These are phyloP conservation scores for Acer yangbiense DNA, from an alignment of 345 rosid species.

Conservation along the genomic window DNA sequence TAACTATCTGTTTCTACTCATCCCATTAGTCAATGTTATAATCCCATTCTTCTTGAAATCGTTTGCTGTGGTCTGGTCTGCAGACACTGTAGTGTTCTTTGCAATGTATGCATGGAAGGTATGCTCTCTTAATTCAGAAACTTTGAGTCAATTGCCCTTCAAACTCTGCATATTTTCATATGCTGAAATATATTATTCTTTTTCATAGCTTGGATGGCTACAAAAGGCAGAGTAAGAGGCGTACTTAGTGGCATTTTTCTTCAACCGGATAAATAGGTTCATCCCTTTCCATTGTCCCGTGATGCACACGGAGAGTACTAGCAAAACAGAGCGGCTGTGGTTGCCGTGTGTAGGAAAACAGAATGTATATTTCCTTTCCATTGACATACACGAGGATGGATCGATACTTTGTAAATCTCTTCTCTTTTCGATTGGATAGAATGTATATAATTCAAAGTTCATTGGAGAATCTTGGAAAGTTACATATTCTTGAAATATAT, in stretches of 20 bases:
- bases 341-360: neutral
- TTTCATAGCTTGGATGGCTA: constrained; percentile 62
- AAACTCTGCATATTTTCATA: neutral
- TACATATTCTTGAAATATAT: neutral
- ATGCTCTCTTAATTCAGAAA: constrained; percentile 17
- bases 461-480: neutral
- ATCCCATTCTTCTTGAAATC: constrained; percentile 95
- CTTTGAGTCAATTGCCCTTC: neutral
- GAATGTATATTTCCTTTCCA: neutral
- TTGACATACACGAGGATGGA: neutral
- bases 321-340: constrained; percentile 3
- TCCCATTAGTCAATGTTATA: constrained; percentile 78
- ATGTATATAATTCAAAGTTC: constrained; percentile 9
- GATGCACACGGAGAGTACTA: constrained; percentile 6
- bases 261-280: constrained; percentile 5
- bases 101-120: constrained; percentile 99
- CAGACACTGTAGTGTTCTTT: constrained; percentile 82
- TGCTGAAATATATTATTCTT: neutral
- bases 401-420: neutral
- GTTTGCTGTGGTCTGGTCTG: constrained; percentile 91
- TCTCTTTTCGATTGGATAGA: neutral
- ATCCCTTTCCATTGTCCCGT: neutral
- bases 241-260: neutral
- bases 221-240: constrained; percentile 51
- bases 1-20: constrained; percentile 80